Evolutionary conservation across 139 green algal species (phyloP).

Genomic region (Chlamydomonas asymmetrica): DNA sequence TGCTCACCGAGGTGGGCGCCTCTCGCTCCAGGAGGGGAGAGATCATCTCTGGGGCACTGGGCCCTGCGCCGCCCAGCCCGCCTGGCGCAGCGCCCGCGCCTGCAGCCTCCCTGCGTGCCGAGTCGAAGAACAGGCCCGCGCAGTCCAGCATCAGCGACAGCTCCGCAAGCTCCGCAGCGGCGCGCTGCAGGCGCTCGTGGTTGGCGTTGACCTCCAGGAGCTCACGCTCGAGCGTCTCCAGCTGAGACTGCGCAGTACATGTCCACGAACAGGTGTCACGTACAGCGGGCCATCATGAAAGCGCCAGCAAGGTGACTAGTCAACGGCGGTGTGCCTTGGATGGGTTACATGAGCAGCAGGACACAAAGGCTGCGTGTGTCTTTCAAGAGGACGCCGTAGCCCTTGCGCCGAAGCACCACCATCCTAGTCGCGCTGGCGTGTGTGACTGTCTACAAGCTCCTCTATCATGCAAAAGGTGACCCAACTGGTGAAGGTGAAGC

Average conservation of each 20-base stretch:
- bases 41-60: slow-evolving; percentile 14
- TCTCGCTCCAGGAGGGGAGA: slow-evolving; percentile 20
- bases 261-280: slow-evolving; percentile 6
- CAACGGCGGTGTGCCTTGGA: too few species aligned
- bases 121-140: slow-evolving; percentile 88
- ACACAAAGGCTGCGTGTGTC: too few species aligned
- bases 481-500: too few species aligned
- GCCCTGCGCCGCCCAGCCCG: neutral
- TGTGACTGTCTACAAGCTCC: too few species aligned
- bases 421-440: too few species aligned
- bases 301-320: too few species aligned
- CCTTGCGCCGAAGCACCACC: too few species aligned
- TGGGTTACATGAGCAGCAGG: too few species aligned
- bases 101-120: slow-evolving; percentile 44
- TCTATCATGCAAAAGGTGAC: too few species aligned
- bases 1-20: too few species aligned
- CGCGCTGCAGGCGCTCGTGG: slow-evolving; percentile 80
- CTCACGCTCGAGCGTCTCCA: slow-evolving; percentile 90
- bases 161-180: slow-evolving; percentile 58
- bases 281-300: slow-evolving; percentile 58
- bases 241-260: slow-evolving; percentile 72
- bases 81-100: slow-evolving; percentile 8
- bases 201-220: slow-evolving; percentile 90
- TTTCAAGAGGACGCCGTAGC: too few species aligned
- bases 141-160: slow-evolving; percentile 94